Conservation (phyloP, 75 land plant species). For the Azolla pinnata region DNA sequence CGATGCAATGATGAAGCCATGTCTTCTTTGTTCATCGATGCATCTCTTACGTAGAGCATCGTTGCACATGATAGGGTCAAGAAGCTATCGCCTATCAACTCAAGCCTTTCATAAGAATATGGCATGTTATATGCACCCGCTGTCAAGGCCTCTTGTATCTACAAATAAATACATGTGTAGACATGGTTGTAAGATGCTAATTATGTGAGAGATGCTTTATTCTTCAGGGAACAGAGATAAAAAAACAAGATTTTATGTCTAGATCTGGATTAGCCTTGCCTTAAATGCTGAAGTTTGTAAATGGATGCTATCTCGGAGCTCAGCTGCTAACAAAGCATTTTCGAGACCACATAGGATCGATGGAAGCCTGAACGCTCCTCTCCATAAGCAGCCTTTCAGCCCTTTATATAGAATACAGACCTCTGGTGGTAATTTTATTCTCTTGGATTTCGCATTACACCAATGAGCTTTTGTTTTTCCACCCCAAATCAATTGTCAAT, state of each 20-base stretch:
- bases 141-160: constrained; percentile 31
- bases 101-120: constrained; percentile 24
- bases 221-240: no score
- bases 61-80: constrained; percentile 16
- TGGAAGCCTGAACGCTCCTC: constrained; percentile 34
- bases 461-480: not conserved
- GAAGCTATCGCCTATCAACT: constrained; percentile 30
- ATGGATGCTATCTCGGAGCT: constrained; percentile 30
- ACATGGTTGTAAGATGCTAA: no score
- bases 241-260: no score
- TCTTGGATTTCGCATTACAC: constrained; percentile 4
- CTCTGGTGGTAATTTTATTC: constrained; percentile 14
- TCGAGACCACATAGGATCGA: constrained; percentile 25
- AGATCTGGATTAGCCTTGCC: no score
- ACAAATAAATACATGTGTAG: constrained; percentile 3
- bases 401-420: constrained; percentile 16
- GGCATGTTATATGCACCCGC: constrained; percentile 22
- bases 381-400: constrained; percentile 17
- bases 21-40: constrained; percentile 5
- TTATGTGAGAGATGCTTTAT: no score
- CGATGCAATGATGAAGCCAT: constrained; percentile 11
- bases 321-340: constrained; percentile 23
- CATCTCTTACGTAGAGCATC: constrained; percentile 5
- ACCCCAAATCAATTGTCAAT: constrained; percentile 1
- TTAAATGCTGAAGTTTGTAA: constrained; percentile 20